Percentiles rank a stretch among this genome's conserved stretches.
phyloP scores from a whole-genome alignment of 345 rosid genomes.

The Capsella bursapastoris region DNA sequence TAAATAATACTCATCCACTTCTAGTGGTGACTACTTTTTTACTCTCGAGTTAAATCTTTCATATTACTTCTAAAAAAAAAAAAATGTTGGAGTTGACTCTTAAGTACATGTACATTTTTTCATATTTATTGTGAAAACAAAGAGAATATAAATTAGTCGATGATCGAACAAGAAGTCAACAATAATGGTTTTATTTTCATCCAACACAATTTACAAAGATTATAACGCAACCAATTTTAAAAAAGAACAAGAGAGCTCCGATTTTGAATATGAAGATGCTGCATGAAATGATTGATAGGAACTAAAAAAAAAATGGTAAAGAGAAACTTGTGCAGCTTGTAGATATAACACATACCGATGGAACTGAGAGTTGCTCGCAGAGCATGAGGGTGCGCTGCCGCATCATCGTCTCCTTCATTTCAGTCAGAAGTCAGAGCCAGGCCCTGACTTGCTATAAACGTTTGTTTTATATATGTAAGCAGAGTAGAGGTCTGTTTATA shows the following conservation, averaged over 20 bases:
- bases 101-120: no score
- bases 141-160: background rate
- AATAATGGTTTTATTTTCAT: background rate
- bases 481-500: background rate
- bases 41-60: no score
- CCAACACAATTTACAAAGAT: background rate
- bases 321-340: no score
- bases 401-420: slow-evolving; percentile 12
- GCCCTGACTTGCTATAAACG: background rate
- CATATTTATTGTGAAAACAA: no score
- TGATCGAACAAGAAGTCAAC: background rate
- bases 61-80: no score
- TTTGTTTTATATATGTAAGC: background rate
- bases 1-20: no score
- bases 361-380: slow-evolving; percentile 44
- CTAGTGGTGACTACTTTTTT: no score
- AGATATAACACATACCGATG: slow-evolving; percentile 18
- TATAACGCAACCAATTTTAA: background rate
- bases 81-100: no score
- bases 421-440: slow-evolving; percentile 3
- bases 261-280: background rate
- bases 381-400: slow-evolving; percentile 39
- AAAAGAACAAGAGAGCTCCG: background rate
- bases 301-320: background rate
- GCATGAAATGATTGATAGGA: background rate